phyloP scores from a whole-genome alignment of 225 moss, liverwort and hornwort species.

The Climacium dendroides region DNA sequence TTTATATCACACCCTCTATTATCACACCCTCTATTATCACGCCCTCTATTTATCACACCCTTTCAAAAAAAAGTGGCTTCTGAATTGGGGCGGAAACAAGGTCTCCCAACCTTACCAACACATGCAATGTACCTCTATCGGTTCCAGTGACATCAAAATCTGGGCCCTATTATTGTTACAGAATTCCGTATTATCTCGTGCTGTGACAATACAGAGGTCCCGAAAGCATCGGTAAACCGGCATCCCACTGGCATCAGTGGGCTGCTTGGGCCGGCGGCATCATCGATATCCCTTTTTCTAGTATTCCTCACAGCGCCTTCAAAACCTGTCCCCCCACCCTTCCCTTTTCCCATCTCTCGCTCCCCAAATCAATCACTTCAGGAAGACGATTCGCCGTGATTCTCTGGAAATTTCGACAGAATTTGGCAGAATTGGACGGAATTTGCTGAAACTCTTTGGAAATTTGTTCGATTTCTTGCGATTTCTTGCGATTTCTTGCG shows the following conservation, averaged over 20 bases:
- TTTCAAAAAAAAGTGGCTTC: neutral
- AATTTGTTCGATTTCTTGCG: too few relatives aligned
- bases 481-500: neutral
- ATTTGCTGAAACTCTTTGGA: neutral
- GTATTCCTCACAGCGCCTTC: neutral
- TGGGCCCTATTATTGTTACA: neutral
- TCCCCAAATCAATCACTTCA: too few relatives aligned
- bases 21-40: neutral
- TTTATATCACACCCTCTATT: neutral
- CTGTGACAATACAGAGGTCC: neutral
- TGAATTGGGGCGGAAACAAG: neutral
- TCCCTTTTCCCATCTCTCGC: neutral
- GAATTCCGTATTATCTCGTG: neutral
- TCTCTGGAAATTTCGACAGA: neutral
- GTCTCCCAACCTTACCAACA: neutral
- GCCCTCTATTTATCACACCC: neutral
- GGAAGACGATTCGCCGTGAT: neutral
- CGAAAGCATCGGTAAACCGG: neutral
- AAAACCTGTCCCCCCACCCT: neutral
- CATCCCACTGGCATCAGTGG: neutral
- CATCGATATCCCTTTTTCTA: neutral
- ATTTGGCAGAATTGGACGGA: neutral
- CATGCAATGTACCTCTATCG: neutral
- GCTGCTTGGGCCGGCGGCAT: neutral
- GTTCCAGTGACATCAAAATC: neutral